These are phyloP conservation scores for Fomitiporia mediterranea DNA, from an alignment of 1,284 basidiomycete species.

Conservation along the genomic window DNA sequence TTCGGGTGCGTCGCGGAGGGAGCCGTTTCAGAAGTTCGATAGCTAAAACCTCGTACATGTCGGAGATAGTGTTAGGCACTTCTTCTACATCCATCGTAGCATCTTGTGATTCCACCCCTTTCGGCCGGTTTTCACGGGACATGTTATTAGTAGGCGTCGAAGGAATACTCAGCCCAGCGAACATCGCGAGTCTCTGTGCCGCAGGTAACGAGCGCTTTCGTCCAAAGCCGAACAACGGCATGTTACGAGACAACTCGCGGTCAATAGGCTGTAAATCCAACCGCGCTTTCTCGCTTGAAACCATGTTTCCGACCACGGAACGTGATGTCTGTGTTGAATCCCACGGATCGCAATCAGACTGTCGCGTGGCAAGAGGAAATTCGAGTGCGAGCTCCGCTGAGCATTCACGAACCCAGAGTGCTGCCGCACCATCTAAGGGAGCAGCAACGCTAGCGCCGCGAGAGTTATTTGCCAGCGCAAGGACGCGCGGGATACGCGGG, in stretches of 20 bases:
- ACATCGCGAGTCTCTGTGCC: not conserved
- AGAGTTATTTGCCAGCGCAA: constrained; percentile 28
- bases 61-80: not conserved
- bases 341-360: not conserved
- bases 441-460: constrained; percentile 48
- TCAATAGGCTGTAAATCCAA: constrained; percentile 9
- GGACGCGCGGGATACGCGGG: not conserved
- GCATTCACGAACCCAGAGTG: constrained; percentile 54
- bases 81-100: too few relatives aligned
- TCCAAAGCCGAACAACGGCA: not conserved
- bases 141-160: not conserved
- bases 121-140: too few relatives aligned
- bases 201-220: not conserved
- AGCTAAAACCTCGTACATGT: constrained; percentile 1
- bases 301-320: not conserved
- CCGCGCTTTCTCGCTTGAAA: not conserved
- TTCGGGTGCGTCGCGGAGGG: not conserved
- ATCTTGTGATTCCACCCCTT: too few relatives aligned
- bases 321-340: not conserved
- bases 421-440: constrained; percentile 49
- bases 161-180: not conserved
- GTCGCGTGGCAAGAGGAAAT: not conserved
- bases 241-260: not conserved
- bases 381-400: constrained; percentile 28
- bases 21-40: not conserved